These are phyloP conservation scores for Chloromonas sp. DNA, from an alignment of 163 green algal genomes.

Conservation along the genomic window DNA sequence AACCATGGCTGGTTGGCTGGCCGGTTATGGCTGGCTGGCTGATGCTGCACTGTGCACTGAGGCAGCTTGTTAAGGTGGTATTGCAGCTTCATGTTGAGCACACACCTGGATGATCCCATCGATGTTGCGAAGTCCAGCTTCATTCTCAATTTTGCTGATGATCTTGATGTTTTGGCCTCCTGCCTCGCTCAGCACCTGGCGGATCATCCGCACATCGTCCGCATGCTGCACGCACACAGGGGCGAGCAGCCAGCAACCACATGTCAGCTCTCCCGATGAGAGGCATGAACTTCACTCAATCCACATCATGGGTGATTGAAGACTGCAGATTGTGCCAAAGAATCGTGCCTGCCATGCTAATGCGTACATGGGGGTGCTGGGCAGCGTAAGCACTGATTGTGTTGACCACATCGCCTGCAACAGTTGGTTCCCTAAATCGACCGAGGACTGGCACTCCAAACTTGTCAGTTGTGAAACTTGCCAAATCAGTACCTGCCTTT, in stretches of 20 bases:
- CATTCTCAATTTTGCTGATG: constrained; percentile 76
- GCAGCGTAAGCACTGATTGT: neutral
- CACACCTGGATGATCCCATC: constrained; percentile 64
- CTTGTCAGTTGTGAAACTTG: too few relatives aligned
- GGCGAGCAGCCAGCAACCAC: neutral
- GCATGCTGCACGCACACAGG: constrained; percentile 9
- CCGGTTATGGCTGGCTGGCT: too few relatives aligned
- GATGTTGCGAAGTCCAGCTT: constrained; percentile 60
- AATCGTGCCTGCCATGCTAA: neutral
- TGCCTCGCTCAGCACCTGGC: constrained; percentile 26
- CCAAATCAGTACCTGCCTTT: too few relatives aligned
- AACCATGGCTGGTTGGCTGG: too few relatives aligned
- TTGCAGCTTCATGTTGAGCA: too few relatives aligned
- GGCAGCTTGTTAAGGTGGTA: too few relatives aligned
- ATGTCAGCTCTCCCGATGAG: neutral
- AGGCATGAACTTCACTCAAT: neutral
- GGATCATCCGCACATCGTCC: constrained; percentile 39
- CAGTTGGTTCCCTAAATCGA: too few relatives aligned
- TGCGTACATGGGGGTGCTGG: too few relatives aligned
- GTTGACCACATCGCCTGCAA: too few relatives aligned
- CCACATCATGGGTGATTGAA: too few relatives aligned
- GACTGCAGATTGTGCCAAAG: neutral
- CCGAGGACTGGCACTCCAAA: too few relatives aligned
- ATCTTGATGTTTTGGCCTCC: constrained; percentile 42
- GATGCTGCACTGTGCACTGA: too few relatives aligned